Base-by-base conservation (phyloP, 1,139 yeast genomes). In the Geotrichum candidum region DNA sequence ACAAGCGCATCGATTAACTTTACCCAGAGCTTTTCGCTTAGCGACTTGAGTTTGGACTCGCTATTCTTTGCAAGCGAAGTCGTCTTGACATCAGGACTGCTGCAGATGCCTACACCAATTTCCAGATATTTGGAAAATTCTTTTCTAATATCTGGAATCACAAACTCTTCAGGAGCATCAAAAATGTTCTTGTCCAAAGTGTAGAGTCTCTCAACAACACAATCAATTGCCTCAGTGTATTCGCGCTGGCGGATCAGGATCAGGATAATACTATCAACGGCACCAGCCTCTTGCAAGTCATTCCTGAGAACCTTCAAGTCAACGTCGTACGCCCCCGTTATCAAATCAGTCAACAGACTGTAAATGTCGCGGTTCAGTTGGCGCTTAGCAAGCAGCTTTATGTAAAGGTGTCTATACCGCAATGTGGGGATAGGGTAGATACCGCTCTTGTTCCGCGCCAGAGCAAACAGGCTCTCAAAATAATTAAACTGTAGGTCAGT, bases 201-300 rank as follows among this genome's bases (percentile, higher is more conserved):
- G 25, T 67, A 56, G 6, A 74, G 45, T 51, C 72, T 68, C 48
- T 73, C 72, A 3, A 71, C 62, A 35, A 73, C 59, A 58, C 74
- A 72, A n/a, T 72, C 70, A 70, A 75, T 65, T 0, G 77, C 76
- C 58, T 75, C 77, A 0, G 69, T 56, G 7, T 65, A 58, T 11
- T 75, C 67, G 4, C 63, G 67, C 54, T 65, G 69, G 2, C 75
- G 64, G 38, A 66, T 51, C 38, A 75, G 63, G 6, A 75, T 55
- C 18, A 69, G 51, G 3, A 72, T 70, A 25, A 75, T 64, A 3
- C 72, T 68, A 56, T 74, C 76, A 3, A 70, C 67, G 13, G 70
- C 69, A 7, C 68, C 66, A 10, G 67, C 56, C 29, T 64, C 68
- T 15, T 73, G 68, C 53, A 74, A 57, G 25, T 65, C 68, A 54